Evolutionary conservation across 2,329 filamentous ascomycete genomes (phyloP).

Genomic region (Microdochium bolleyi): DNA sequence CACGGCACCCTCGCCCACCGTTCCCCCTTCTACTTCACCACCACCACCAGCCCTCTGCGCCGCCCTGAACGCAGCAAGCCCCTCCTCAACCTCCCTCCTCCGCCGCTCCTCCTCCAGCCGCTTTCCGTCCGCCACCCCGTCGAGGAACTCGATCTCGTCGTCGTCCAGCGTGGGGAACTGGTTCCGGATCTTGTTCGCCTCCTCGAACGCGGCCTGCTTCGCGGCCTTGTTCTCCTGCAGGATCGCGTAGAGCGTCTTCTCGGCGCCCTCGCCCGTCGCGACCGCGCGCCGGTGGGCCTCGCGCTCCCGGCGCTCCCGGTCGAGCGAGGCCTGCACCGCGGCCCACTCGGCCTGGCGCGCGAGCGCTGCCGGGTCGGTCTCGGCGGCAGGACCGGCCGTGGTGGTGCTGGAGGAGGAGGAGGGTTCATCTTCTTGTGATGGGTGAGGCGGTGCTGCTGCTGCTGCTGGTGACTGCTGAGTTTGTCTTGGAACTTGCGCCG

Average conservation of each 20-base stretch:
- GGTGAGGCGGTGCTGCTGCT: background rate
- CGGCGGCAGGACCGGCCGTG: background rate
- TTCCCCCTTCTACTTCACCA: constrained; percentile 11
- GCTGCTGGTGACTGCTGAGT: background rate
- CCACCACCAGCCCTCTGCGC: constrained; percentile 27
- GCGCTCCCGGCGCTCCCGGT: constrained; percentile 47
- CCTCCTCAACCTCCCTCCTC: constrained; percentile 47
- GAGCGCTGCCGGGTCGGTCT: constrained; percentile 2
- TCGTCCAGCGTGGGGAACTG: constrained; percentile 74
- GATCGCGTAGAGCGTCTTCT: constrained; percentile 64
- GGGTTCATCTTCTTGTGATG: background rate
- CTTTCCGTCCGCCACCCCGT: constrained; percentile 43
- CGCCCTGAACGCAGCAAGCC: constrained; percentile 46
- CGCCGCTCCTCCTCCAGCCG: constrained; percentile 45
- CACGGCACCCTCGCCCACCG: constrained; percentile 6
- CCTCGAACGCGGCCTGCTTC: constrained; percentile 77
- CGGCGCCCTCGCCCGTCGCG: constrained; percentile 31
- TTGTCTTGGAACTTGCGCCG: background rate
- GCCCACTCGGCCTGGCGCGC: constrained; percentile 47
- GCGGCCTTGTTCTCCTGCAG: constrained; percentile 80
- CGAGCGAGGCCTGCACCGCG: constrained; percentile 55
- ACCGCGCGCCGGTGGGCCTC: constrained; percentile 38
- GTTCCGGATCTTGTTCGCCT: constrained; percentile 61
- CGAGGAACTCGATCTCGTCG: constrained; percentile 70
- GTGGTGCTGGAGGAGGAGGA: constrained; percentile 6